Percentiles rank a stretch among this genome's conserved stretches.
phyloP scores from a whole-genome alignment of 2,329 filamentous ascomycete genomes.

The Nemania abortiva region DNA sequence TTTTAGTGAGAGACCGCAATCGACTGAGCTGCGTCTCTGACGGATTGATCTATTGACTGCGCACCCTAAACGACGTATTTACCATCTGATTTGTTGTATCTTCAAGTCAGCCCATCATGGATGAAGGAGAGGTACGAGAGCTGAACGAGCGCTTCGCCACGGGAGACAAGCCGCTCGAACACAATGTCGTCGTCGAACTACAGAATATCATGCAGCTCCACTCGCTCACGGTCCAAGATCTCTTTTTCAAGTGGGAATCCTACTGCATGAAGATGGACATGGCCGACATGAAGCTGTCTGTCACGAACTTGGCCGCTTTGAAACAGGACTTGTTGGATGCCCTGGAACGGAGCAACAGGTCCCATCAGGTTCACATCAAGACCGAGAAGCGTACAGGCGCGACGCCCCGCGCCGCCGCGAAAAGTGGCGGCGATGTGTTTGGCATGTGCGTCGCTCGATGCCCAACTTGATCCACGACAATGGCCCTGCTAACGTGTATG shows the following conservation, averaged over 20 bases:
- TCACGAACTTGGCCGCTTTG: slow-evolving; percentile 79
- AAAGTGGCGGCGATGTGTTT: slow-evolving; percentile 76
- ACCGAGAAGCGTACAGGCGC: slow-evolving; percentile 72
- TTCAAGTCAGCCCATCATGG: slow-evolving; percentile 49
- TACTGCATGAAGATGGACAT: slow-evolving; percentile 95
- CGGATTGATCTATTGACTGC: not conserved
- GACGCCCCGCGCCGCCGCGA: slow-evolving; percentile 71
- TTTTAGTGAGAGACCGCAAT: slow-evolving; percentile 18
- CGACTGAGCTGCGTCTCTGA: not conserved
- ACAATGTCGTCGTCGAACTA: slow-evolving; percentile 84
- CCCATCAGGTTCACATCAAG: slow-evolving; percentile 71
- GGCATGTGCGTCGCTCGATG: slow-evolving; percentile 72
- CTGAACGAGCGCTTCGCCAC: slow-evolving; percentile 67
- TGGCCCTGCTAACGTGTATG: slow-evolving; percentile 18
- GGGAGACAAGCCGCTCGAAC: slow-evolving; percentile 70
- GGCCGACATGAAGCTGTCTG: slow-evolving; percentile 78
- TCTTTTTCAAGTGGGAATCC: slow-evolving; percentile 99
- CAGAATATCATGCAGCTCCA: slow-evolving; percentile 89
- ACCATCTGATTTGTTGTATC: not conserved
- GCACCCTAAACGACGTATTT: not conserved
- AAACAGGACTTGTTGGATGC: slow-evolving; percentile 89
- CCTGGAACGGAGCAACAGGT: slow-evolving; percentile 79
- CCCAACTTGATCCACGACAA: not conserved
- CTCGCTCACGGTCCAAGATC: slow-evolving; percentile 82
- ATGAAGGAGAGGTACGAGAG: slow-evolving; percentile 55